Evolutionary conservation across 1,284 basidiomycete genomes (phyloP), one percentile per base, ranked within the genome.

Genomic region (Wallemia mellicola): DNA sequence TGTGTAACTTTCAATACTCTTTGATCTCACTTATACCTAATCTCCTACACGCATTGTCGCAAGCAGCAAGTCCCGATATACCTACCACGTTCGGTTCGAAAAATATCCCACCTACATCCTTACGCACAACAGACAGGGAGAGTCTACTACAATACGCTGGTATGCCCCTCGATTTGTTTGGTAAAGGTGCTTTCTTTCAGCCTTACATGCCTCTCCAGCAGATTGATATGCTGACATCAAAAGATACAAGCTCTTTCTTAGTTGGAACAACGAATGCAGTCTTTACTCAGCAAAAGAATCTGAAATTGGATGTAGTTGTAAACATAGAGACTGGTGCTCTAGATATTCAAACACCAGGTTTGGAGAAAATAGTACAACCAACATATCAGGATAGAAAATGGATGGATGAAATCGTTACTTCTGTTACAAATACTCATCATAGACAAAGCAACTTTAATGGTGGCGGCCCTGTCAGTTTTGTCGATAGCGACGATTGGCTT

Each of bases 1-100:
- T 99, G 28, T 96, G 92, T 72, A 95, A 89, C 26, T 94, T 88
- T 66, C 94, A 99, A 69, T 99, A 99, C 69, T 92, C 87, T 1
- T 76, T 98, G 26, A 77, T 73, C 27, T 70, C 69, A 0, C 65
- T 73, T 15, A 64, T 71, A 2, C 63, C 68, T 56, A 57, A 26
- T 26, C 15, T 24, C 28, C 26, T 28, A 24, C 2, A 61, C 62
- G 86, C 59, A 86, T 86, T 0, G 73, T 88, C 15, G 75, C 87
- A 62, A 85, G 86, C 32, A 83, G 82, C 80, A 63, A 57, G 74
- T 67, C 26, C 48, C 22, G 38, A 48, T 48, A 48, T 48, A 48
- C 38, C 38, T n/a, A 22, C 38, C 14, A 48, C 38, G 19, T n/a
- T 48, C 14, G 38, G 38, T 7, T n/a, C 14, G 14, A 48, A n/a